Conservation (phyloP, 2,329 filamentous ascomycete genomes). For the Xylaria sp. region DNA sequence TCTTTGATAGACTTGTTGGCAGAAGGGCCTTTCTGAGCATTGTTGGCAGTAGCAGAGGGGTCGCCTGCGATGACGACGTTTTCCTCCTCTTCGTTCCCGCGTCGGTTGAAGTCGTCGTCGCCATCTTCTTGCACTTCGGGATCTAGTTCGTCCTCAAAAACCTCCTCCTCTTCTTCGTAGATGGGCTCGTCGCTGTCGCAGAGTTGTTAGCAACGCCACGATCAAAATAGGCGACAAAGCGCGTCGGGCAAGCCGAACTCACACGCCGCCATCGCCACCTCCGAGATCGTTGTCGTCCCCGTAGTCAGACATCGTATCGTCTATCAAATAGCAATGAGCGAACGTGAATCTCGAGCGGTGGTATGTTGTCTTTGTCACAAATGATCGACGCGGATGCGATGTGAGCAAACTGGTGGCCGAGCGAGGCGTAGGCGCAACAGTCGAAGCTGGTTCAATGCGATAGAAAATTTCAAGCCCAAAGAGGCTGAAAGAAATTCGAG, state of each 20-base stretch:
- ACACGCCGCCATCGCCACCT: constrained; percentile 38
- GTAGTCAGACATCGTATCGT: constrained; percentile 49
- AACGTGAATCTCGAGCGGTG: neutral
- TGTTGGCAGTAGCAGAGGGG: constrained; percentile 65
- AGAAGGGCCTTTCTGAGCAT: constrained; percentile 59
- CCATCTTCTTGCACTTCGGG: constrained; percentile 64
- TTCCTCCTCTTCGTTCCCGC: constrained; percentile 66
- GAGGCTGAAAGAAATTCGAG: constrained; percentile 44
- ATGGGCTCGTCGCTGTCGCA: constrained; percentile 72
- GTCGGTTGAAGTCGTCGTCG: constrained; percentile 61
- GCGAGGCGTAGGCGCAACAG: constrained; percentile 21
- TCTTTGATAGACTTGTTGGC: constrained; percentile 69
- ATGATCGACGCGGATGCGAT: constrained; percentile 26
- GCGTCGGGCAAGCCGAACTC: constrained; percentile 32
- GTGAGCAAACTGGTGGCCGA: constrained; percentile 32
- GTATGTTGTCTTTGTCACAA: constrained; percentile 1
- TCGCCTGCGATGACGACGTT: constrained; percentile 71
- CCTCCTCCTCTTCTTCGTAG: constrained; percentile 73
- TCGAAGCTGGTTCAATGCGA: constrained; percentile 39
- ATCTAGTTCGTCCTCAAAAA: constrained; percentile 67
- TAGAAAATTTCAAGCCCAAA: constrained; percentile 41
- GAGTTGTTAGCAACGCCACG: constrained; percentile 49
- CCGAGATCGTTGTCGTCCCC: constrained; percentile 47
- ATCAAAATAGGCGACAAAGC: constrained; percentile 37
- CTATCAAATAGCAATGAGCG: constrained; percentile 28